Evolutionary conservation across 192 early-diverging fungal genomes (phyloP).

Genomic region (Coemansia sp.): DNA sequence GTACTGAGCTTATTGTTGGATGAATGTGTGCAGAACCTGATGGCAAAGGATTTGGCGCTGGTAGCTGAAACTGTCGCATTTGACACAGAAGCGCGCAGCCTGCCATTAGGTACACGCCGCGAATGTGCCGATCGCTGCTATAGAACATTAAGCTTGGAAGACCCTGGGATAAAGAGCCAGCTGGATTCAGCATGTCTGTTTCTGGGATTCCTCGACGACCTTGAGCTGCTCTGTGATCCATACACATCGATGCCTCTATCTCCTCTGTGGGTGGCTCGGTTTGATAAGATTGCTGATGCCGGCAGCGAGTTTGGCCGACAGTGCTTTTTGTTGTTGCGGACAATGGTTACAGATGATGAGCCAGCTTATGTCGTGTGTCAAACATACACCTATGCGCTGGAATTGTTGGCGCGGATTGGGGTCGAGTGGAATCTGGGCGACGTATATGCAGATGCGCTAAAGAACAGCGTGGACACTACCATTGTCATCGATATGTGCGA

Average conservation of each 20-base stretch:
- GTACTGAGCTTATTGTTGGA: conserved; percentile 7
- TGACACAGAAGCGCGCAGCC: background rate
- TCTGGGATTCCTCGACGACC: conserved; percentile 7
- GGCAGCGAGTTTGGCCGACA: background rate
- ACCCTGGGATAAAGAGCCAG: background rate
- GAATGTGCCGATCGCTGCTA: conserved; percentile 9
- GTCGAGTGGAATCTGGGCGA: conserved; percentile 10
- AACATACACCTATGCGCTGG: conserved; percentile 9
- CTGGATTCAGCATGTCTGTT: conserved; percentile 6
- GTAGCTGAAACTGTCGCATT: conserved; percentile 15
- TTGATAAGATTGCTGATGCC: conserved; percentile 6
- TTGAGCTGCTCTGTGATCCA: conserved; percentile 25
- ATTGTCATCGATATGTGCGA: conserved; percentile 4
- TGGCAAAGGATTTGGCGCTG: conserved; percentile 5
- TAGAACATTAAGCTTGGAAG: background rate
- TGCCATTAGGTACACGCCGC: conserved; percentile 11
- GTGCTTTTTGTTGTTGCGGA: conserved; percentile 2
- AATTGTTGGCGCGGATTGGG: conserved; percentile 2
- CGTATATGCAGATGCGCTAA: conserved; percentile 7
- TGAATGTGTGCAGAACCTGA: conserved; percentile 2
- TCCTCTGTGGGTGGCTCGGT: conserved; percentile 5
- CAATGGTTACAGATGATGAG: conserved; percentile 14
- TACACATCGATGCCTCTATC: conserved; percentile 29
- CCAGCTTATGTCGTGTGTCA: conserved; percentile 34
- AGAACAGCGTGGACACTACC: background rate